Base-by-base conservation (phyloP, 2,329 filamentous ascomycete species). In the Monilinia aucupariae region DNA sequence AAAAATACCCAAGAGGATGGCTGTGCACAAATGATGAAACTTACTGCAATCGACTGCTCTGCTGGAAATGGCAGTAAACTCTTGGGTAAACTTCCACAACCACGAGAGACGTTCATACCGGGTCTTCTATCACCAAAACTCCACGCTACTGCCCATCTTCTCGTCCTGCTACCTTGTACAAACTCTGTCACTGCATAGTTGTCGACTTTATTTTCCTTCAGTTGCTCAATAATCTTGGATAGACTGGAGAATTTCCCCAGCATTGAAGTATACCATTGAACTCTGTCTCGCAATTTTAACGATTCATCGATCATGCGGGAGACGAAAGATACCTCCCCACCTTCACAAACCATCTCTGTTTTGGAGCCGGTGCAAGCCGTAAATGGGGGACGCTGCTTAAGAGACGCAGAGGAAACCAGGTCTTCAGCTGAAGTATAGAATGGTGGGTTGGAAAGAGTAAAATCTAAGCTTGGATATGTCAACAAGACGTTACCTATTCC, bases 181-280 rank as follows among this genome's bases (percentile, higher is more conserved):
- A 97, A 88, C 66, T 89, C 86, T 0, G 88, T 89, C 0, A 96
- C 84, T 0, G 91, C 92, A 69, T 87, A 97, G 73, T 97, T 99
- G 45, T 79, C 78, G 45, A 96, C 81, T 0, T 77, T 79, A 2
- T 80, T 76, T 20, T 82, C 81, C 4, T 85, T 74, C 9, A 88
- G 78, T 59, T 80, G 79, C 7, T 86, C 79, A 0, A 96, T 77
- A 0, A 88, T 75, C 0, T 79, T 78, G 0, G 88, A 80, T 3
- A 90, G 78, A 68, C 88, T 92, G 0, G 82, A 81, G 37, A 90
- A 78, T 71, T 96, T 96, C 0, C 93, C 92, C 0, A 97, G 79
- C 91, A 97, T 96, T 61, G 87, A 86, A 0, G 89, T 94, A 75
- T 94, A 97, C 94, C 94, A 99, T 65, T 84, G 83, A 0, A 96